Percentiles rank a stretch among this genome's conserved stretches.
Conservation (phyloP, 345 rosid species). For the Gossypium thurberi region DNA sequence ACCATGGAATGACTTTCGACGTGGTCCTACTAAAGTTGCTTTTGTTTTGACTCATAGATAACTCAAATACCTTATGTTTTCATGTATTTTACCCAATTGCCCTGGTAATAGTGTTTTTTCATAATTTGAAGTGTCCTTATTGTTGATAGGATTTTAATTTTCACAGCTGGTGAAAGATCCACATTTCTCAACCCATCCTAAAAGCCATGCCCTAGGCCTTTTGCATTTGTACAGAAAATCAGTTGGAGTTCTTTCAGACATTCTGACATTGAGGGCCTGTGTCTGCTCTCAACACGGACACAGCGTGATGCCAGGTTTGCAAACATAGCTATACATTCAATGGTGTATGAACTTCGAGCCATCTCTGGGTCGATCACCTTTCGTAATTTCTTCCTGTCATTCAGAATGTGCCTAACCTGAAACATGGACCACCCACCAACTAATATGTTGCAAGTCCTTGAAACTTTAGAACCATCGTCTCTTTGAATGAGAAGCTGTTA, state of each 20-base stretch:
- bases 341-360: constrained; percentile 56
- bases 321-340: constrained; percentile 82
- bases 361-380: constrained; percentile 79
- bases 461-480: constrained; percentile 10
- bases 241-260: constrained; percentile 79
- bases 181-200: constrained; percentile 39
- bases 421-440: constrained; percentile 15
- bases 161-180: neutral
- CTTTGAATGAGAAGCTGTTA: constrained; percentile 1
- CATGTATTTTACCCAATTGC: neutral
- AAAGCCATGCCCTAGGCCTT: constrained; percentile 57
- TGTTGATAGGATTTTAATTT: constrained; percentile 15
- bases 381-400: constrained; percentile 66
- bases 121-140: constrained; percentile 6
- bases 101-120: neutral
- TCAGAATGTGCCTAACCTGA: constrained; percentile 79
- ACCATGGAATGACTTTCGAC: neutral
- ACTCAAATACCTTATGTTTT: neutral
- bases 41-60: constrained; percentile 5
- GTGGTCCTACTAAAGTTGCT: constrained; percentile 7
- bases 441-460: neutral
- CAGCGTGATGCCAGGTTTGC: constrained; percentile 88
- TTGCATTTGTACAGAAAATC: constrained; percentile 60
- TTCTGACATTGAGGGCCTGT: constrained; percentile 76
- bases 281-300: constrained; percentile 66